Evolutionary conservation across 495 filamentous ascomycete species (phyloP), one percentile per base, ranked within the genome.

Genomic region (Penicillium waksmanii): DNA sequence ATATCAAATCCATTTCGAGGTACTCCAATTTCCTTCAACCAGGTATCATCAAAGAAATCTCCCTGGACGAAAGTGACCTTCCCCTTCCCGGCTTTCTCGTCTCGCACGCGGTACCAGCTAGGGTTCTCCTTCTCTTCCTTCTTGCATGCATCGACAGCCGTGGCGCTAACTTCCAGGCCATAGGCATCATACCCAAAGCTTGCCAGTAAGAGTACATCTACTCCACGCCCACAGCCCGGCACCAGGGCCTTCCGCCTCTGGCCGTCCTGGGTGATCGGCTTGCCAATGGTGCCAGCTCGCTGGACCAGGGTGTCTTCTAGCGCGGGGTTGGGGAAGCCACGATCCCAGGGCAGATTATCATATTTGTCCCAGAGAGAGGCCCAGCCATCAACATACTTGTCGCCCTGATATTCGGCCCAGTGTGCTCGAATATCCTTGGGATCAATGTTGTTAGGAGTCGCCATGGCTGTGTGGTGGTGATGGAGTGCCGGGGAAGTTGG

Each of bases 151-250:
- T 84, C 74, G 9, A 88, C 58, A 7, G 89, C 89, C 25, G 71
- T 73, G 3, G 71, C 57, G 25, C 87, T 88, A 48, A 82, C 80
- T 59, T 94, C 91, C 7, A 96, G 74, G 0, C 91, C 91, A 60
- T 84, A 87, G 0, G 85, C 84, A 69, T 93, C 86, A 69, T 87
- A 93, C 0, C 89, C 90, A 60, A 85, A 82, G 44, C 84, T 80
- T 31, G 83, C 80, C n/a, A 93, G 78, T 44, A 93, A 74, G 33
- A 91, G 74, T 9, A 89, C 86, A 72, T 93, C 89, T 65, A 91
- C 84, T 2, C 90, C 91, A 36, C 85, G 78, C 1, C 91, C 92
- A 68, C 91, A 95, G 8, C 92, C 91, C 0, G 87, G 85, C 8
- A 91, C 83, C 10, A 90, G 67, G 5, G 84, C 87, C 47, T 70